Evolutionary conservation across 1,284 basidiomycete species (phyloP).

Genomic region (Austroboletus rostrupii): DNA sequence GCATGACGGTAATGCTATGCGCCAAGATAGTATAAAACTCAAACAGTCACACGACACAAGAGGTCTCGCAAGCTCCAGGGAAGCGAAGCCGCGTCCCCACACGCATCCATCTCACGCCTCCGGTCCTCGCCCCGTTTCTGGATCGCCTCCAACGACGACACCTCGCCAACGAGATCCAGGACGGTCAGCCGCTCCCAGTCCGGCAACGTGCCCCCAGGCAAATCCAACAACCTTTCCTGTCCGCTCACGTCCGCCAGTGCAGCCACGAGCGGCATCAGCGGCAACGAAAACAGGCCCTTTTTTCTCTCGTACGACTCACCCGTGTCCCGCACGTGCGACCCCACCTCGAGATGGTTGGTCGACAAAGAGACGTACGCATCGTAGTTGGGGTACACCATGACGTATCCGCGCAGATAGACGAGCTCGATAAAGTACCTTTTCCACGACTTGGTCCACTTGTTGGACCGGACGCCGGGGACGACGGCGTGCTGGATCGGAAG

Average conservation of each 20-base stretch:
- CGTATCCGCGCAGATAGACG: constrained; percentile 72
- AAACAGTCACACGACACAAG: constrained; percentile 28
- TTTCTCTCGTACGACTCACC: constrained; percentile 50
- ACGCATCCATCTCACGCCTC: constrained; percentile 24
- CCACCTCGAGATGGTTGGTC: constrained; percentile 81
- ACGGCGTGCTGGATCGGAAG: constrained; percentile 45
- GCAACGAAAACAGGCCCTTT: constrained; percentile 61
- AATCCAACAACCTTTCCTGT: constrained; percentile 44
- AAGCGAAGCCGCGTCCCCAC: constrained; percentile 16
- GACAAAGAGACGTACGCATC: constrained; percentile 66
- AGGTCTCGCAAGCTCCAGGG: constrained; percentile 35
- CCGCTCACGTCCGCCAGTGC: constrained; percentile 6
- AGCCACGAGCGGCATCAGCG: constrained; percentile 53
- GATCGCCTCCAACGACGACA: constrained; percentile 46
- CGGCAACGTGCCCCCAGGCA: constrained; percentile 56
- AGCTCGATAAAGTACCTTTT: constrained; percentile 86
- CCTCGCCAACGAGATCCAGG: constrained; percentile 63
- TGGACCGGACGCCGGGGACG: constrained; percentile 73
- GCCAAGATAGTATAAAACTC: too few species aligned
- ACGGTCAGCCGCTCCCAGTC: constrained; percentile 53
- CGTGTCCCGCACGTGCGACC: constrained; percentile 68
- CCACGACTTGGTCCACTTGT: constrained; percentile 77
- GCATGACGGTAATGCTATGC: too few species aligned
- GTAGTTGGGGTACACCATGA: constrained; percentile 85
- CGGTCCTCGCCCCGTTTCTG: constrained; percentile 35